Evolutionary conservation across 2,329 filamentous ascomycete species (phyloP), one percentile per base, ranked within the genome.

Genomic region (Ceratocystis cubensis): DNA sequence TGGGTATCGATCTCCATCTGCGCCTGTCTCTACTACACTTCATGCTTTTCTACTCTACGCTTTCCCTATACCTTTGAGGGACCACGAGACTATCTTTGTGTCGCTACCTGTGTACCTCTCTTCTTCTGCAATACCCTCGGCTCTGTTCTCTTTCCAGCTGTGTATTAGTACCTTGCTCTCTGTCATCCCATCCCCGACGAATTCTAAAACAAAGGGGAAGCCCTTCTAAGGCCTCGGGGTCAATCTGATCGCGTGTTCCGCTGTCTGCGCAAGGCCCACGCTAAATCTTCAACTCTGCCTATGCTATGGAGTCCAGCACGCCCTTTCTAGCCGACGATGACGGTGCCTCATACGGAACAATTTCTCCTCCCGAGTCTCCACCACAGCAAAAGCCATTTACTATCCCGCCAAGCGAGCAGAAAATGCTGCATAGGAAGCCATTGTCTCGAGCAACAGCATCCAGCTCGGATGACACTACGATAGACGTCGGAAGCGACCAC

Each of bases 401-500:
- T 37, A 59, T 59, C 17, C 28, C 56, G 5, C 56, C 56, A n/a
- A 10, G 56, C 56, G 56, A 59, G 28, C 28, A 59, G n/a, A 20
- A 37, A 10, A 59, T 59, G 3, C 33, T 20, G 56, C 56, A 59
- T 10, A 59, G 56, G 30, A 59, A 20, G 13, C 56, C 56, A 59
- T 17, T 59, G 20, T 59, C 56, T 13, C 56, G 28, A 3, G 13
- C 61, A 33, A 44, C 45, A 5, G 8, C n/a, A 5, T 33, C 46
- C 30, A n/a, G 25, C 20, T 45, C 61, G 25, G 33, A 67, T n/a
- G 48, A 68, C 20, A 59, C 64, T 20, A 22, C 50, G 5, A 56
- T 65, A 25, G 37, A 68, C 13, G 50, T 68, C 28, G 57, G 65
- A 46, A 28, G 7, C 30, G 71, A 72, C 3, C 71, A 71, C 15